These are phyloP conservation scores for Amanita pseudoporphyria DNA, from an alignment of 768 basidiomycete genomes.

Conservation along the genomic window DNA sequence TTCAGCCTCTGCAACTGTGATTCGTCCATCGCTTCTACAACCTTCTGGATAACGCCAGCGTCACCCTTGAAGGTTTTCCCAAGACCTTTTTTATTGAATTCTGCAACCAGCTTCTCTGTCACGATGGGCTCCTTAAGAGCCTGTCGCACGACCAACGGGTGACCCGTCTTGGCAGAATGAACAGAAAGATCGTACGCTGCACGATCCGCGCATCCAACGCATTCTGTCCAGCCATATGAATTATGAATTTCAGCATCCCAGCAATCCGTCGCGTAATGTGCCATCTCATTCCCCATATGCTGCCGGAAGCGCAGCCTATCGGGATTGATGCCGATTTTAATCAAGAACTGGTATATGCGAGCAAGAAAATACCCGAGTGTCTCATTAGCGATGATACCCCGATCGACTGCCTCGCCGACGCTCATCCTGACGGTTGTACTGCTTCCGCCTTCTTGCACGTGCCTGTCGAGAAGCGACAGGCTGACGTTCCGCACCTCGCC, in stretches of 20 bases:
- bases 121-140: slow-evolving; percentile 79
- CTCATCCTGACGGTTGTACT: slow-evolving; percentile 55
- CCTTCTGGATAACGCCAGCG: slow-evolving; percentile 52
- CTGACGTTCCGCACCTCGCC: slow-evolving; percentile 65
- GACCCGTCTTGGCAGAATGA: slow-evolving; percentile 77
- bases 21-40: slow-evolving; percentile 60
- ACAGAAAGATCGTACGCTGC: slow-evolving; percentile 95
- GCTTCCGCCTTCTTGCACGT: slow-evolving; percentile 71
- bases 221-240: slow-evolving; percentile 91
- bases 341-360: slow-evolving; percentile 81
- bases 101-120: slow-evolving; percentile 67
- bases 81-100: slow-evolving; percentile 80
- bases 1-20: slow-evolving; percentile 55
- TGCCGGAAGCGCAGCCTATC: slow-evolving; percentile 85
- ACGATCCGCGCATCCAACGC: slow-evolving; percentile 97
- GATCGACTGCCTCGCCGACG: slow-evolving; percentile 82
- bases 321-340: slow-evolving; percentile 86
- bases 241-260: slow-evolving; percentile 99
- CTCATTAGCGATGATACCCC: slow-evolving; percentile 88
- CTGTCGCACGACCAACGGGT: slow-evolving; percentile 78
- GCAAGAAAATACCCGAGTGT: slow-evolving; percentile 97
- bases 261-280: slow-evolving; percentile 97
- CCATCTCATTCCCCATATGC: slow-evolving; percentile 99
- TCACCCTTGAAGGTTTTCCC: slow-evolving; percentile 88
- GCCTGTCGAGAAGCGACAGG: slow-evolving; percentile 70